Base-by-base conservation (phyloP, 176 grass and related monocot species). In the Dendrocalamus sinicus region DNA sequence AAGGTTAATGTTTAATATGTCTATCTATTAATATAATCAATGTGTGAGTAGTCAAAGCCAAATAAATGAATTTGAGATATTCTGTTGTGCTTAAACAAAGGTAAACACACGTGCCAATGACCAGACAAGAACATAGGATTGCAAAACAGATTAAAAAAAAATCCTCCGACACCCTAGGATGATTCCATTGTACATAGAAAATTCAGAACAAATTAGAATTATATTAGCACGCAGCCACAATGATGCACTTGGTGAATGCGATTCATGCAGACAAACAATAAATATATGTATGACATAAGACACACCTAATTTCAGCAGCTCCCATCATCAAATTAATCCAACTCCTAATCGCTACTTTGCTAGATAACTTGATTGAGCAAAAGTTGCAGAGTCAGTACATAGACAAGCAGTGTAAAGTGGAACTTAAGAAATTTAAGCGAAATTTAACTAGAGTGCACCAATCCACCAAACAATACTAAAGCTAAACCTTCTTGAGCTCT, bases 21-120 rank as follows among this genome's bases (percentile, higher is more conserved):
- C 1, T 54, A 54, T 54, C 52, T 54, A 26, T 54, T 44, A 53
- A 20, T 46, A 30, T 8, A 70, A 19, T 20, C 17, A 39, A 50
- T 6, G 9, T 23, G 71, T 3, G 61, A 70, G 74, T 48, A 41
- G 16, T 3, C 32, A 67, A 67, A 64, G n/a, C 7, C 46, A 57
- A 67, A 76, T 7, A 51, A 52, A 76, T 52, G 15, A 75, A 44
- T 83, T 58, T 22, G 67, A 16, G 9, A 43, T 60, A 82, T 70
- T 53, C 9, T 58, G 13, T 52, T 41, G 20, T 44, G n/a, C 46
- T 12, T 43, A 69, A 19, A 22, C n/a, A 16, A 44, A 54, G 32
- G 45, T 19, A 20, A 66, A 41, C 37, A 76, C 41, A 84, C 30
- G 11, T 40, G 19, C 20, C 58, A 84, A n/a, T 11, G 7, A 30